Conservation (phyloP, 495 filamentous ascomycete species). For the Neurospora sp. region DNA sequence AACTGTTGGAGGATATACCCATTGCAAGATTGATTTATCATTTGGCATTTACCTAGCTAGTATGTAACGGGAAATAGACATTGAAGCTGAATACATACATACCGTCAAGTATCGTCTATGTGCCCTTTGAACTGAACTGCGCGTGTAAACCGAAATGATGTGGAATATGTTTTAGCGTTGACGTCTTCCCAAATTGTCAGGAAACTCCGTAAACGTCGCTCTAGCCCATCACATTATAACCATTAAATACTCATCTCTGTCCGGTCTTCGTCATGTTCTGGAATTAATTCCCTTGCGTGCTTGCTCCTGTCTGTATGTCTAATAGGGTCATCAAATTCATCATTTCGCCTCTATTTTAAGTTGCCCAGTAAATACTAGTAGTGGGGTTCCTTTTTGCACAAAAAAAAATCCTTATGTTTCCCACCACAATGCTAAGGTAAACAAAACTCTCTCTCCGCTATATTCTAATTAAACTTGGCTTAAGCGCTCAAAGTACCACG, state of each 20-base stretch:
- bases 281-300: not conserved
- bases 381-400: not conserved
- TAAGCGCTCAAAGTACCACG: conserved; percentile 49
- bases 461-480: not conserved
- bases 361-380: not conserved
- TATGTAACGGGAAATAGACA: not conserved
- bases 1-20: not conserved
- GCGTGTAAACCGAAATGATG: not conserved
- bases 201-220: not conserved
- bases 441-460: not conserved
- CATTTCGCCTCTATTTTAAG: not conserved
- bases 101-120: not conserved
- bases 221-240: not conserved
- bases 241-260: not conserved
- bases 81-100: not conserved
- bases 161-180: not conserved
- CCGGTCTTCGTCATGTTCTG: not conserved
- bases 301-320: not conserved
- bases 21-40: not conserved
- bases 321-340: conserved; percentile 1
- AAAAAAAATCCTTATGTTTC: not conserved
- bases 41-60: not conserved
- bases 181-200: not conserved
- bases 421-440: not conserved
- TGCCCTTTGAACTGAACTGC: not conserved